These are phyloP conservation scores for Colletotrichum lentis DNA, from an alignment of 2,329 filamentous ascomycete genomes.

Conservation along the genomic window DNA sequence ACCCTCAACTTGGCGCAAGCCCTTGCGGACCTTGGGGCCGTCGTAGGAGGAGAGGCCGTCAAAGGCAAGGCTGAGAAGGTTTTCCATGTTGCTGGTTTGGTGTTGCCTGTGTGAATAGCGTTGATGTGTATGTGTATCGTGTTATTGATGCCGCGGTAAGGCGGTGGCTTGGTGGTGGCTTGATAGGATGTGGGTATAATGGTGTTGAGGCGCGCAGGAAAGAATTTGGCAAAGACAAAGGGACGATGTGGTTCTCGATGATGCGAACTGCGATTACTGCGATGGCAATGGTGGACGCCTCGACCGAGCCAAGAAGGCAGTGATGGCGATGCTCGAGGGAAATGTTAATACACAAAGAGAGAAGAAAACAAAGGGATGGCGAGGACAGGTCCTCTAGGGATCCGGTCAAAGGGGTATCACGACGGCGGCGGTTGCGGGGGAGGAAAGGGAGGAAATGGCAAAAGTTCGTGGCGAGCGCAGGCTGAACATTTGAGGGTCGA, in stretches of 20 bases:
- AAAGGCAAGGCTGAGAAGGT: slow-evolving; percentile 89
- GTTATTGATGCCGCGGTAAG: neutral
- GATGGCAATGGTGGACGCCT: slow-evolving; percentile 9
- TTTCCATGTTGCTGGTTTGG: slow-evolving; percentile 73
- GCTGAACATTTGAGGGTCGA: slow-evolving; percentile 26
- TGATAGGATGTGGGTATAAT: slow-evolving; percentile 33
- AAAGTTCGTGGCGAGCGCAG: slow-evolving; percentile 14
- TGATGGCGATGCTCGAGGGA: neutral
- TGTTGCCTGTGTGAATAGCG: neutral
- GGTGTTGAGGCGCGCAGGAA: slow-evolving; percentile 7
- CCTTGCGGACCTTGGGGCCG: slow-evolving; percentile 88
- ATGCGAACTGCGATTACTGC: slow-evolving; percentile 7
- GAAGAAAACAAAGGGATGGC: slow-evolving; percentile 20
- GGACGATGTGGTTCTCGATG: slow-evolving; percentile 25
- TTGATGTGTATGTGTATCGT: neutral
- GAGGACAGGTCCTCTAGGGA: slow-evolving; percentile 34
- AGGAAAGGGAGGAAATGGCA: slow-evolving; percentile 3
- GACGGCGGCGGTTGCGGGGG: slow-evolving; percentile 3
- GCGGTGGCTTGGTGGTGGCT: slow-evolving; percentile 14
- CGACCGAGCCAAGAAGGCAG: neutral
- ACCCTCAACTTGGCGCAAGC: slow-evolving; percentile 91
- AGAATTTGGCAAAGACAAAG: slow-evolving; percentile 21
- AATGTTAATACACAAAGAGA: slow-evolving; percentile 32
- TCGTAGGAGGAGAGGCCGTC: slow-evolving; percentile 96
- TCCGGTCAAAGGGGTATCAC: slow-evolving; percentile 23